Base-by-base conservation (phyloP, 2,329 filamentous ascomycete genomes). In the Neonectria sp. region DNA sequence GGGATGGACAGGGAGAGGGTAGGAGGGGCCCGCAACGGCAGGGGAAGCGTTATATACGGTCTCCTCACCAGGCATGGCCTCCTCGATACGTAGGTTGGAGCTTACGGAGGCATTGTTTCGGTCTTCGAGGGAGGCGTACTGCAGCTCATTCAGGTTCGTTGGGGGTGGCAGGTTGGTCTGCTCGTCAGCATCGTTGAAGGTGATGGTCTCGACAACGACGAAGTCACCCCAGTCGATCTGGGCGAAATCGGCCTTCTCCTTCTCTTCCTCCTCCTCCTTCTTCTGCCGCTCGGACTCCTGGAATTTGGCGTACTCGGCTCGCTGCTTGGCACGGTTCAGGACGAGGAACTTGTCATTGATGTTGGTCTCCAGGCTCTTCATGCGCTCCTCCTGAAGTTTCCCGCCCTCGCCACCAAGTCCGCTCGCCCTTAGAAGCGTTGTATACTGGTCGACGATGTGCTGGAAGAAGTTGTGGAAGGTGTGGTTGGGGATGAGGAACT, bases 141-240 rank as follows among this genome's bases (percentile, higher is more conserved):
- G 95, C 21, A 99, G 86, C 76, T 99, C 96, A 70, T 94, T 93
- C 48, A 98, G 90, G 6, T 92, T 95, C 4, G 94, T 96, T 1
- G 96, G 96, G 2, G 95, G 92, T 35, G 95, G 95, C 12, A 99
- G 90, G 70, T 96, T 92, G 43, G 91, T 90, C 70, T 93, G 89
- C 73, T 98, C 95, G 79, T 99, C 96, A 45, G 90, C 89, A 73
- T 97, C 95, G 65, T 90, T 95, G 80, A 99, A 99, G 17, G 94
- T 86, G 60, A 99, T 95, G 1, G 95, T 98, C 81, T 98, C 96
- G 51, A 98, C 95, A 24, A 99, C 93, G 37, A 95, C 92, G 75
- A 99, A 99, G 79, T 98, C 95, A 77, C 97, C 94, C 96, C 96
- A 99, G 81, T 99, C 96, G 70, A 99, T 96, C 75, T 96, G 92